Evolutionary conservation across 1,284 basidiomycete species (phyloP), one percentile per base, ranked within the genome.

Genomic region (Tilletia walkeri): DNA sequence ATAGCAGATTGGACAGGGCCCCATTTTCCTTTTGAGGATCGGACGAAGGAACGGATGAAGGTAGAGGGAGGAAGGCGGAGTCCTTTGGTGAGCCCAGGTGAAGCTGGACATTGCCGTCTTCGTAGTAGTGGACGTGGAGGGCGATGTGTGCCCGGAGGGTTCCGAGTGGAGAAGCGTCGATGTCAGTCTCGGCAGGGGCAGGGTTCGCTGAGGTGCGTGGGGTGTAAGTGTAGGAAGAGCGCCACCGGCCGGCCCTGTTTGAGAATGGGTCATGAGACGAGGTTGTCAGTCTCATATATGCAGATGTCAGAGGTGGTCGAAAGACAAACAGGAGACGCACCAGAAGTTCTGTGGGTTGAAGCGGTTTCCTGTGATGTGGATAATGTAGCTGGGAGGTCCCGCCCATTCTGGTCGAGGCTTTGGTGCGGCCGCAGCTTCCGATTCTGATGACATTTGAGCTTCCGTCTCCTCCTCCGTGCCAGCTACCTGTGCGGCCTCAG

Each of bases 271-370:
- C 24, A 30, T 30, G 53, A 56, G 53, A 56, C 16, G 53, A 14
- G 53, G 20, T 56, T 9, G 20, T n/a, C 10, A 49, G 12, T 12
- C 47, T 12, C 47, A 49, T 12, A n/a, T 49, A 12, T 12, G 47
- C 47, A 49, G n/a, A 49, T 12, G 47, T 49, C 47, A 49, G 12
- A n/a, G 47, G 47, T 49, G 47, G 10, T 49, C 12, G 47, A 49
- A n/a, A 49, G 12, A 49, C 53, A 56, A 18, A 30, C 36, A 65
- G 6, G 63, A 5, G n/a, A 49, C 66, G 56, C 24, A 70, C 82
- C 82, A 83, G 68, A 79, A 83, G 76, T 82, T 83, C 61, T 74
- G 74, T 49, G 80, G 76, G 69, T 82, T 81, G 76, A 78, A 80
- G 50, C 76, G 72, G 72, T 80, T 81, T 18, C 79, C 80, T 2